phyloP scores from a whole-genome alignment of 176 grass and related monocot species.

The Eleusine indica region DNA sequence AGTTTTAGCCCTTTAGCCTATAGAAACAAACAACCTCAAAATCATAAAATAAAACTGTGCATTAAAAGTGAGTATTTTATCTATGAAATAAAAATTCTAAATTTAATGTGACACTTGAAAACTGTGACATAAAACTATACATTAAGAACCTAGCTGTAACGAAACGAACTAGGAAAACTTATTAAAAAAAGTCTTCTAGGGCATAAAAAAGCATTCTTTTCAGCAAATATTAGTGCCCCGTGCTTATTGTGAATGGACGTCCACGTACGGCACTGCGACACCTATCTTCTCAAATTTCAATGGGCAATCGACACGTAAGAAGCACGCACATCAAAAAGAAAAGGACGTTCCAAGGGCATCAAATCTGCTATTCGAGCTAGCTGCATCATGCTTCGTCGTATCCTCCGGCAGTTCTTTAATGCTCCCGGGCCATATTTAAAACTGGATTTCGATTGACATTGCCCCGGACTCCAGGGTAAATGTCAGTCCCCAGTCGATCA shows the following conservation, averaged over 20 bases:
- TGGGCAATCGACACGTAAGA: conserved; percentile 23
- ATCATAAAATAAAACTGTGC: too few species aligned
- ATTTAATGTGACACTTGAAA: too few species aligned
- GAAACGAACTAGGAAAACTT: too few species aligned
- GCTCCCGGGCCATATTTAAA: not conserved
- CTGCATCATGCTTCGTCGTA: conserved; percentile 24
- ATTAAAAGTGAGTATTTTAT: too few species aligned
- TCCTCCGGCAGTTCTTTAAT: not conserved
- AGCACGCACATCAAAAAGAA: not conserved
- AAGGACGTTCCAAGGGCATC: not conserved
- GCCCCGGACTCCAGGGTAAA: not conserved
- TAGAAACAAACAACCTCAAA: too few species aligned
- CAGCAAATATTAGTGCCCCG: too few species aligned
- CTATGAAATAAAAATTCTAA: too few species aligned
- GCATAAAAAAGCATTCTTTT: too few species aligned
- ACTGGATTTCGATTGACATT: not conserved
- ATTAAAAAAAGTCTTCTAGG: too few species aligned
- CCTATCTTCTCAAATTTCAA: not conserved
- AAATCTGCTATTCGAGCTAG: conserved; percentile 1
- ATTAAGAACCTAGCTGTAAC: too few species aligned
- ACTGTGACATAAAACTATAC: too few species aligned
- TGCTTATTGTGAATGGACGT: not conserved
- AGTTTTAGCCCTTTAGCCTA: too few species aligned
- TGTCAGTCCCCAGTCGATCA: not conserved
- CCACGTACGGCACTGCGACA: not conserved